Base-by-base conservation (phyloP, 495 filamentous ascomycete species). In the Talaromyces thailandensis region DNA sequence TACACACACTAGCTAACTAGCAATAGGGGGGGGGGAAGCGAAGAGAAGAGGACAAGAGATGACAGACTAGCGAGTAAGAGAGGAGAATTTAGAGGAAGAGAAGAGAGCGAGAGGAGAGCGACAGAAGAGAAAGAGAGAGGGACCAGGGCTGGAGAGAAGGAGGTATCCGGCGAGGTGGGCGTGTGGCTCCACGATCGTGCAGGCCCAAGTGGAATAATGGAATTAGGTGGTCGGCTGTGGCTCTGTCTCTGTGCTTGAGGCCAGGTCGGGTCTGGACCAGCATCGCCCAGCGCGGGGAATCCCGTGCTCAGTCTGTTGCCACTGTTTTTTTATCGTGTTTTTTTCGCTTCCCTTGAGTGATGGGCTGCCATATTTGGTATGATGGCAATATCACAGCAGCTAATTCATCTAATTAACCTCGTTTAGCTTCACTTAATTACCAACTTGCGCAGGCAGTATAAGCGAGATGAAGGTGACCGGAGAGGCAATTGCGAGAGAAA, bases 121-220 rank as follows among this genome's bases (percentile, higher is more conserved):
- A 64, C 50, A 37, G 62, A 56, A 63, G 58, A 51, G 43, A 59
- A 32, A 59, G 59, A 35, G 56, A 35, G 32, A 58, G 56, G 53
- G 28, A 35, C 26, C 40, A 61, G 35, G 59, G 24, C 11, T 25
- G 4, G n/a, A n/a, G 48, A 48, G 43, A 56, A 58, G 37, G 50
- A 65, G 56, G 43, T 56, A 52, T 57, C 56, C 61, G 60, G 55
- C 55, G 61, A 56, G 56, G 37, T 37, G 62, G 62, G 35, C 55
- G 56, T 48, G 40, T 26, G 62, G 62, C 62, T 63, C 62, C 62
- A 63, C 62, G 55, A 59, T 63, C 61, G 61, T 63, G 61, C 61
- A 63, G 61, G 61, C 60, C 60, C 51, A 55, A 58, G 56, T 55
- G 51, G 51, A 55, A 28, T 57, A 58, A 29, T 55, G 51, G 51